Evolutionary conservation across 2,329 filamentous ascomycete genomes (phyloP).

Genomic region (Trichoderma breve): DNA sequence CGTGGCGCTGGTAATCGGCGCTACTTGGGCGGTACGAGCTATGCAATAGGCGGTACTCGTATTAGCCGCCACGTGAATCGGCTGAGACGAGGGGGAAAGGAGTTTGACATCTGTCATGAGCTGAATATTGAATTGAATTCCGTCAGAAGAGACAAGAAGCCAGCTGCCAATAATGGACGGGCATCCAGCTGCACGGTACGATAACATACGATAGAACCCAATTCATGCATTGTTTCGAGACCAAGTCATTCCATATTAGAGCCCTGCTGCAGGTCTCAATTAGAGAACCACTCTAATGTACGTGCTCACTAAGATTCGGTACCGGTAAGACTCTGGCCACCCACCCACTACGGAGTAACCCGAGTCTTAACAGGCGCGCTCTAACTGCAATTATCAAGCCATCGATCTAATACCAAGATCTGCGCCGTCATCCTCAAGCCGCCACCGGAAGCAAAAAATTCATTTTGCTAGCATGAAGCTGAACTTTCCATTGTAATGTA

Average conservation of each 20-base stretch:
- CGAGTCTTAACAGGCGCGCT: not conserved
- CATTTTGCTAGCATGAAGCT: not conserved
- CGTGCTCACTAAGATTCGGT: not conserved
- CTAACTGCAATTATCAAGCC: not conserved
- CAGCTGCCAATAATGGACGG: not conserved
- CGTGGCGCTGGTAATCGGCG: not conserved
- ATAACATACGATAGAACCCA: not conserved
- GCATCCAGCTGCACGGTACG: not conserved
- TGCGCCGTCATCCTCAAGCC: not conserved
- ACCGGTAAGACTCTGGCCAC: not conserved
- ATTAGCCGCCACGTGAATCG: not conserved
- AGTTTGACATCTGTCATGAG: not conserved
- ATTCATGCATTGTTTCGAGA: not conserved
- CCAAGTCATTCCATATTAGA: not conserved
- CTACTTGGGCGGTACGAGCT: not conserved
- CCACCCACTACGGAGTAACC: constrained; percentile 3
- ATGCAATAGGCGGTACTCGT: not conserved
- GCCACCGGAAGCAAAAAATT: not conserved
- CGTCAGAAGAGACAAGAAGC: not conserved
- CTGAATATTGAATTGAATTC: not conserved
- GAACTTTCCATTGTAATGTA: not conserved
- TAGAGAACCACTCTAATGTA: not conserved
- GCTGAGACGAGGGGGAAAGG: not conserved
- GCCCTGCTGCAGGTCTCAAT: not conserved
- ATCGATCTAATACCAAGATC: not conserved